Base-by-base conservation (phyloP, 306 rosid genomes). In the Pachyrhizus erosus region DNA sequence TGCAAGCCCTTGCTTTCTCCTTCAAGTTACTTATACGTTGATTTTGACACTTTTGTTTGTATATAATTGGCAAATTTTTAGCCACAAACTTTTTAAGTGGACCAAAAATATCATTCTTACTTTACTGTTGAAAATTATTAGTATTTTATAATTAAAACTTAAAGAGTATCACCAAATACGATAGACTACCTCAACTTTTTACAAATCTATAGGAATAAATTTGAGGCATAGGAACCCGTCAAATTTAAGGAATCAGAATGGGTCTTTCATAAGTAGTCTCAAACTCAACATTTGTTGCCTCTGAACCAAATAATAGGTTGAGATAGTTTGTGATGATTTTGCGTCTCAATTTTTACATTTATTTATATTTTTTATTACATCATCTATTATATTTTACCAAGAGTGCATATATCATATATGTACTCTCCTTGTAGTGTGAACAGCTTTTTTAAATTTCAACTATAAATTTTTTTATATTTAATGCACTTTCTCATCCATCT, bases 41-140 rank as follows among this genome's bases (percentile, higher is more conserved):
- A 83, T 77, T 79, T 68, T 68, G 65, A 76, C 73, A 23, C 73
- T 23, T 55, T 5, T 31, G 85, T 70, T 61, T 40, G 7, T 9
- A 82, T 43, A 68, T 48, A 58, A 42, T 57, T 76, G 39, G 43
- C 31, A 70, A 58, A 14, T 70, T 69, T 12, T 51, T 0, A 45
- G 46, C 77, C 54, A 70, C 77, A 45, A 58, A 40, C 14, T 2
- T 27, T 49, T 39, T 37, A 0, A 68, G 67, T 42, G 58, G 31
- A 11, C 58, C 9, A 26, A 17, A 69, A 23, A 12, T 10, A 23
- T 40, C 39, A 24, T 24, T 52, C 23, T 40, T 4, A 24, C 39
- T 37, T 76, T n/a, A 26, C 24, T 52, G 20, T 66, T 65, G n/a
- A 65, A 65, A 65, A 11, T 17, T 14, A 7, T 7, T 67, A 37